Evolutionary conservation across 371 early-diverging fungal genomes (phyloP), one percentile per base, ranked within the genome.

Genomic region (Actinomortierella ambigua): DNA sequence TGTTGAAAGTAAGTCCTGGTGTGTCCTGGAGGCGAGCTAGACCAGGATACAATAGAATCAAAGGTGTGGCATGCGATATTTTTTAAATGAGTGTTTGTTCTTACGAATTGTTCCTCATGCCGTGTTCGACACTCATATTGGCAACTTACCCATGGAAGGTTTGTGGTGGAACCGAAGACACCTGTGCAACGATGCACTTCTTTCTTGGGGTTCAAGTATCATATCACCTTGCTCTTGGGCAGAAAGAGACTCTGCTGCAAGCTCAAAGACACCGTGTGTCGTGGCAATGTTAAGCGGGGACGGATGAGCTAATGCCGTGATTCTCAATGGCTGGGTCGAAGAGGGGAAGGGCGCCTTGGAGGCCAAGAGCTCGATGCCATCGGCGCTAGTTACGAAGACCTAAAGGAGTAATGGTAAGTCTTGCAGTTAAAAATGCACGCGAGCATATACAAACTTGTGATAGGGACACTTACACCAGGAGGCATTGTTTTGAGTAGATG

Each of bases 301-400:
- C 11, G 78, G 78, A 52, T 78, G 78, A 1, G 77, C 78, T 6
- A 78, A 41, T 1, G 78, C 77, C 20, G 70, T 76, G 27, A 78
- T 70, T 2, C 61, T 70, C 4, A 39, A 58, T 14, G 65, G 65
- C 41, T 61, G 65, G 49, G 54, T 46, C 17, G 60, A 50, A 13
- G 54, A 50, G n/a, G 77, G 64, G 40, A 76, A 71, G 1, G 67
- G 66, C 0, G 50, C 17, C 18, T 63, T 61, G 18, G 69, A 76
- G 1, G 61, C 44, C 23, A 66, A 67, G 23, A 69, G 51, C 29
- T 77, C 75, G 18, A 76, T 69, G 2, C 65, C 64, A 50, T 76
- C 69, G 9, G 76, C 76, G 34, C 68, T 69, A 0, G 70, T 68
- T 28, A 70, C 18, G 23, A 76, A 66, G 15, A 78, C 75, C 78